Conservation (phyloP, 2,329 filamentous ascomycete genomes). For the Coleophoma eucalyptorum region DNA sequence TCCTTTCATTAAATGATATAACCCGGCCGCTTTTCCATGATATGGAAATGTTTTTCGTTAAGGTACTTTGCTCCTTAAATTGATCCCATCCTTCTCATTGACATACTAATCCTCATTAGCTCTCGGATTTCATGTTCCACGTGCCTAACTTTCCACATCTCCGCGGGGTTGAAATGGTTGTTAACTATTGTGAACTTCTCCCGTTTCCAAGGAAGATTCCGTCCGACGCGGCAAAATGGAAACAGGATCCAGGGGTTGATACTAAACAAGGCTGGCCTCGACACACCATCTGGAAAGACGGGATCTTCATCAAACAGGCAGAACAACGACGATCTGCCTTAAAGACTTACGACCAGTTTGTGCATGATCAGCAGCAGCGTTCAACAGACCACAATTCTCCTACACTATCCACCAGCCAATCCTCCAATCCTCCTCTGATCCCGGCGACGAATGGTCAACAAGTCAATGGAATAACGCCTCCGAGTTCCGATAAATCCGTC, state of each 20-base stretch:
- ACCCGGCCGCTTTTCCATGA: constrained; percentile 34
- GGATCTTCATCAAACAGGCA: constrained; percentile 48
- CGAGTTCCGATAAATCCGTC: neutral
- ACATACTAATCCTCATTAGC: constrained; percentile 33
- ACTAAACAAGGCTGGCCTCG: constrained; percentile 51
- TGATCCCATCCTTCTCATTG: neutral
- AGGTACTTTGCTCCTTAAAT: constrained; percentile 35
- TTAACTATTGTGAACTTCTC: constrained; percentile 52
- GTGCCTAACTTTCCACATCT: constrained; percentile 56
- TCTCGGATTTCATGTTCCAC: constrained; percentile 58
- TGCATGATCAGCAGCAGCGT: neutral
- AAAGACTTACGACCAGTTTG: neutral
- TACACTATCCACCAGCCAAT: neutral
- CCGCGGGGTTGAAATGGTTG: constrained; percentile 47
- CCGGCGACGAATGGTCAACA: neutral
- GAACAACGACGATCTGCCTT: constrained; percentile 13
- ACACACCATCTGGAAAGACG: constrained; percentile 56
- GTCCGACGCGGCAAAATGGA: constrained; percentile 44
- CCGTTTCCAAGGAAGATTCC: constrained; percentile 7
- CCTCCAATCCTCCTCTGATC: neutral
- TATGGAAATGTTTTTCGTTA: constrained; percentile 64
- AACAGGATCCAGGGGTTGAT: constrained; percentile 50
- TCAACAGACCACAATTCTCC: neutral
- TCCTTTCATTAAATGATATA: neutral
- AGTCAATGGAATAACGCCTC: neutral